Evolutionary conservation across 2,329 filamentous ascomycete genomes (phyloP).

Genomic region (Calonectria fujianensis): DNA sequence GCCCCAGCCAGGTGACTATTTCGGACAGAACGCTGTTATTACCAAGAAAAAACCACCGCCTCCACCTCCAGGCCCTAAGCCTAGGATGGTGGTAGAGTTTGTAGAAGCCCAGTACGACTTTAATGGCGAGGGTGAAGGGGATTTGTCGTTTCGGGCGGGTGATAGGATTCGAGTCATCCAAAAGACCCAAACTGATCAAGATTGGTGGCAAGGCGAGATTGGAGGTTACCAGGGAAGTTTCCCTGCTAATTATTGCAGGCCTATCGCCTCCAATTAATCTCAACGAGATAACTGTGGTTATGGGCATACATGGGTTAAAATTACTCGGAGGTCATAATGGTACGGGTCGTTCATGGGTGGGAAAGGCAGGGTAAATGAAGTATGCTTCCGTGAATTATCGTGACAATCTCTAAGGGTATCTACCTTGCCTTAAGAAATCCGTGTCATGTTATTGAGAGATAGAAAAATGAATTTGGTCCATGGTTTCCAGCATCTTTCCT

Average conservation of each 20-base stretch:
- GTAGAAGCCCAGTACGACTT: slow-evolving; percentile 43
- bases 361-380: background rate
- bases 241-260: slow-evolving; percentile 42
- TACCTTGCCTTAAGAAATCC: slow-evolving; percentile 30
- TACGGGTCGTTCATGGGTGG: background rate
- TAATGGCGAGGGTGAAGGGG: slow-evolving; percentile 34
- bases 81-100: slow-evolving; percentile 31
- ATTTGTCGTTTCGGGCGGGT: slow-evolving; percentile 40
- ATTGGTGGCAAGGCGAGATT: slow-evolving; percentile 44
- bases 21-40: slow-evolving; percentile 30
- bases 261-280: slow-evolving; percentile 30
- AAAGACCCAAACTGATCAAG: slow-evolving; percentile 40
- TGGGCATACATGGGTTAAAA: background rate
- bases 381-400: slow-evolving; percentile 22
- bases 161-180: slow-evolving; percentile 39
- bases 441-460: slow-evolving; percentile 4
- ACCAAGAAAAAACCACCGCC: slow-evolving; percentile 42
- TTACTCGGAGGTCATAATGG: slow-evolving; percentile 1
- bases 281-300: background rate
- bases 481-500: background rate
- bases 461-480: background rate
- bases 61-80: slow-evolving; percentile 38
- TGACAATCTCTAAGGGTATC: slow-evolving; percentile 36
- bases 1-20: slow-evolving; percentile 32
- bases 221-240: slow-evolving; percentile 35